Conservation (phyloP, 257 asterid species). For the Solanum habrochaites region DNA sequence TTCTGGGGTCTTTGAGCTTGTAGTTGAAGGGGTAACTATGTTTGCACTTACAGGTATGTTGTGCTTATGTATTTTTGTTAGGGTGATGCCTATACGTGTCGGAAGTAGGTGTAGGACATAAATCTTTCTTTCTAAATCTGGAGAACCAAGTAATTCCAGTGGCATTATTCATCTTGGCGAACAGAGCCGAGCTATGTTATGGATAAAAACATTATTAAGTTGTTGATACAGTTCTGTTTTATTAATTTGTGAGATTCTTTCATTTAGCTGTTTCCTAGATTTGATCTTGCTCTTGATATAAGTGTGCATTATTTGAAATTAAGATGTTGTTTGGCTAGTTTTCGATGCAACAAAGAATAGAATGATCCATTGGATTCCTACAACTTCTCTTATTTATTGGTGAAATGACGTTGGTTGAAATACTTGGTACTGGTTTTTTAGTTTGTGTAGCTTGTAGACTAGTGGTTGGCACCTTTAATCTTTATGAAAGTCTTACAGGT, state of each 20-base stretch:
- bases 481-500: conserved; percentile 34
- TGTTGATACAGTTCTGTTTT: not conserved
- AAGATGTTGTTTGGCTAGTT: not conserved
- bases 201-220: not conserved
- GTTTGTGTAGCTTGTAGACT: not conserved
- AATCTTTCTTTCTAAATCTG: not conserved
- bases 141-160: not conserved
- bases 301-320: not conserved
- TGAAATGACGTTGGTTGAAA: not conserved
- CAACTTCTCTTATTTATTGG: not conserved
- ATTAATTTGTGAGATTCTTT: not conserved
- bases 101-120: not conserved
- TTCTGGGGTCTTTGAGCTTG: not conserved
- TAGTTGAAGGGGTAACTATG: not conserved
- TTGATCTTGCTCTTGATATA: not conserved
- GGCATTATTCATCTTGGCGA: not conserved
- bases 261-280: not conserved
- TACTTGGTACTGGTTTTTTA: not conserved
- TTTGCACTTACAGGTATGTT: not conserved
- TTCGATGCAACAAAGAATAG: not conserved
- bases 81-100: not conserved
- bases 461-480: not conserved
- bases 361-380: not conserved
- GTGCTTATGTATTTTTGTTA: not conserved
- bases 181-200: not conserved